These are phyloP conservation scores for Neurospora africana DNA, from an alignment of 495 filamentous ascomycete species.

Conservation along the genomic window DNA sequence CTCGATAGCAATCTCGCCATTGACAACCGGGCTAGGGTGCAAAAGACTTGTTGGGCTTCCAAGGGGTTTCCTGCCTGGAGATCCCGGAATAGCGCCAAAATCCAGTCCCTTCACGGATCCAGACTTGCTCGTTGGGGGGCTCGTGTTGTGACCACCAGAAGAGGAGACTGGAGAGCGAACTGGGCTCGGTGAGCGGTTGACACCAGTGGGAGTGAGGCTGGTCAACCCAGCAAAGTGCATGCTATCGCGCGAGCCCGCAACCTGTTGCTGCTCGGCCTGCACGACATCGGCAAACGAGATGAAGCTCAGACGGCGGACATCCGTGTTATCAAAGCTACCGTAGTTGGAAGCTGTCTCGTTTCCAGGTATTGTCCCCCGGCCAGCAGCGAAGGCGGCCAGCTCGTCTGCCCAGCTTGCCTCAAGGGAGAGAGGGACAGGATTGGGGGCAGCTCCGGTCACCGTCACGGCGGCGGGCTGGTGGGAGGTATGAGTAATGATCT, in stretches of 20 bases:
- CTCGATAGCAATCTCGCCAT: slow-evolving; percentile 71
- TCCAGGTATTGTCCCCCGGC: slow-evolving; percentile 13
- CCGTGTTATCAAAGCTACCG: slow-evolving; percentile 58
- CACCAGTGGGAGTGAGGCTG: slow-evolving; percentile 24
- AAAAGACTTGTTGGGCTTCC: slow-evolving; percentile 34
- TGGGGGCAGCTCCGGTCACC: slow-evolving; percentile 41
- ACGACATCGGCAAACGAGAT: slow-evolving; percentile 93
- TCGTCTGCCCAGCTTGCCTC: slow-evolving; percentile 45
- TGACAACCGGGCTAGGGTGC: slow-evolving; percentile 21
- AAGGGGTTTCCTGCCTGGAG: slow-evolving; percentile 42
- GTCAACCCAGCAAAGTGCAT: slow-evolving; percentile 49
- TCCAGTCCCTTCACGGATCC: slow-evolving; percentile 57
- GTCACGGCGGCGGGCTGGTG: slow-evolving; percentile 67
- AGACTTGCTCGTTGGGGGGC: slow-evolving; percentile 58
- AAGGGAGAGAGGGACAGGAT: slow-evolving; percentile 3
- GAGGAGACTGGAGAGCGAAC: slow-evolving; percentile 60
- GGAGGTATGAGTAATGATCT: slow-evolving; percentile 73
- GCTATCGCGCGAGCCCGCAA: slow-evolving; percentile 44
- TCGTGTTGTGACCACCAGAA: slow-evolving; percentile 44
- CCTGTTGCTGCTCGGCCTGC: slow-evolving; percentile 63
- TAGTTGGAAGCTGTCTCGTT: slow-evolving; percentile 57
- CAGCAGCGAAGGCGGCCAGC: slow-evolving; percentile 38
- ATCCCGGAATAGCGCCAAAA: slow-evolving; percentile 20
- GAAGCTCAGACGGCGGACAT: slow-evolving; percentile 77
- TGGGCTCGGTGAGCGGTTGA: slow-evolving; percentile 63